Conservation (phyloP, 2,329 filamentous ascomycete species). For the Pyrenophora tritici-repentis region DNA sequence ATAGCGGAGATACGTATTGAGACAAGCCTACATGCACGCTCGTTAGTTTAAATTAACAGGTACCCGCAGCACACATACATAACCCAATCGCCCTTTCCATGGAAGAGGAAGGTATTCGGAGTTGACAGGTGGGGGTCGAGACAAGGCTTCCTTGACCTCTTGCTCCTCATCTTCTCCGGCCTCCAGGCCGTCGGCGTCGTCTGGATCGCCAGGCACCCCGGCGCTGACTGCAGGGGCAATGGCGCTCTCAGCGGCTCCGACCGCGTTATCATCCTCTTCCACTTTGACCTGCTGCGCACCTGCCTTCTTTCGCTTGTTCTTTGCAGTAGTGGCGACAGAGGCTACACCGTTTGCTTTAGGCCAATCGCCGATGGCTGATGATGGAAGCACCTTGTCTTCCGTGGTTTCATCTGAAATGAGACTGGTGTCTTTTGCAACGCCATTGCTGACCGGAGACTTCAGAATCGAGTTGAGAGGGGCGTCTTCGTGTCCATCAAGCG, state of each 20-base stretch:
- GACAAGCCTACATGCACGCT: slow-evolving; percentile 66
- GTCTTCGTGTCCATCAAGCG: slow-evolving; percentile 48
- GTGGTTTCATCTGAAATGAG: slow-evolving; percentile 21
- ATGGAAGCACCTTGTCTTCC: slow-evolving; percentile 16
- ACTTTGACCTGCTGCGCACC: slow-evolving; percentile 33
- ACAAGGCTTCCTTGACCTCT: slow-evolving; percentile 62
- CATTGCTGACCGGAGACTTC: slow-evolving; percentile 16
- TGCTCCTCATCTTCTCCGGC: slow-evolving; percentile 59
- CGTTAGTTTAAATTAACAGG: slow-evolving; percentile 24
- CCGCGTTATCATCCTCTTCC: slow-evolving; percentile 22
- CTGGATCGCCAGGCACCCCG: slow-evolving; percentile 51
- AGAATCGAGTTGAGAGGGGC: slow-evolving; percentile 13
- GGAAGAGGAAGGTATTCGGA: slow-evolving; percentile 83
- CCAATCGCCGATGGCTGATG: slow-evolving; percentile 18
- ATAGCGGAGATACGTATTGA: slow-evolving; percentile 87
- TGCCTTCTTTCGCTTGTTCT: slow-evolving; percentile 33
- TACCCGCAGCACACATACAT: slow-evolving; percentile 62
- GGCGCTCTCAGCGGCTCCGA: slow-evolving; percentile 15
- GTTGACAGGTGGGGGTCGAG: slow-evolving; percentile 76
- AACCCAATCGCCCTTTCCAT: slow-evolving; percentile 88
- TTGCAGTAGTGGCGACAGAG: slow-evolving; percentile 21
- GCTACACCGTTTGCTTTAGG: slow-evolving; percentile 14
- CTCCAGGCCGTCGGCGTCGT: slow-evolving; percentile 50
- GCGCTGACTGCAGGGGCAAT: slow-evolving; percentile 23
- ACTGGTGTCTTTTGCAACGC: slow-evolving; percentile 18